Percentiles rank a stretch among this genome's conserved stretches.
Conservation (phyloP, 148 eudicot genomes). For the Fagopyrum esculentum region DNA sequence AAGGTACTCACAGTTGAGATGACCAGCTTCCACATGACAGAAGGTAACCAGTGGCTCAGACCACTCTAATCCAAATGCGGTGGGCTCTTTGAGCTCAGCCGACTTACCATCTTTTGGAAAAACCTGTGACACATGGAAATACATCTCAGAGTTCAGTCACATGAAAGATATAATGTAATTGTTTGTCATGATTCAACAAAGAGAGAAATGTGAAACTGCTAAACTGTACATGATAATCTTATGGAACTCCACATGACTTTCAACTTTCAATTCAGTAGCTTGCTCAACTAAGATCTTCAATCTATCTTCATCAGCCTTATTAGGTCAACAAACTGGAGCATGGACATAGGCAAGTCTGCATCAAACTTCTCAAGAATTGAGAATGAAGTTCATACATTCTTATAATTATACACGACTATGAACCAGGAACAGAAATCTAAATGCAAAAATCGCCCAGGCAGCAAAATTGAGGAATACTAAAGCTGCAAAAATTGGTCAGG, state of each 20-base stretch:
- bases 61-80: conserved; percentile 13
- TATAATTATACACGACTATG: too few species aligned
- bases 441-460: too few species aligned
- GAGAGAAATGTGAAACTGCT: conserved; percentile 6
- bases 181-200: too few species aligned
- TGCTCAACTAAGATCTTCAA: conserved; percentile 64
- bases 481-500: too few species aligned
- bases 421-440: too few species aligned
- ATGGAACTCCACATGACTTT: conserved; percentile 75
- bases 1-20: conserved; percentile 71
- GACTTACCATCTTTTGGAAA: conserved; percentile 10
- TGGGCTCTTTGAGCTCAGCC: conserved; percentile 10
- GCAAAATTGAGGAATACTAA: too few species aligned
- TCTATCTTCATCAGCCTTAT: conserved; percentile 79
- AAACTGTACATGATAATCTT: conserved; percentile 79
- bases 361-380: conserved; percentile 26
- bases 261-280: conserved; percentile 65
- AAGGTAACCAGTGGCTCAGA: conserved; percentile 11
- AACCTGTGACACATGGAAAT: conserved; percentile 6
- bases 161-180: too few species aligned
- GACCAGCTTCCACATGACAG: conserved; percentile 15
- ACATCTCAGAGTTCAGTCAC: neutral
- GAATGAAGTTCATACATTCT: too few species aligned
- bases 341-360: conserved; percentile 49
- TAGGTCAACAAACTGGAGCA: conserved; percentile 82